A percentile compares a stretch with the other conserved stretches of the same genome.
Evolutionary conservation across 495 filamentous ascomycete genomes (phyloP).

Genomic region (Darksidea phi): DNA sequence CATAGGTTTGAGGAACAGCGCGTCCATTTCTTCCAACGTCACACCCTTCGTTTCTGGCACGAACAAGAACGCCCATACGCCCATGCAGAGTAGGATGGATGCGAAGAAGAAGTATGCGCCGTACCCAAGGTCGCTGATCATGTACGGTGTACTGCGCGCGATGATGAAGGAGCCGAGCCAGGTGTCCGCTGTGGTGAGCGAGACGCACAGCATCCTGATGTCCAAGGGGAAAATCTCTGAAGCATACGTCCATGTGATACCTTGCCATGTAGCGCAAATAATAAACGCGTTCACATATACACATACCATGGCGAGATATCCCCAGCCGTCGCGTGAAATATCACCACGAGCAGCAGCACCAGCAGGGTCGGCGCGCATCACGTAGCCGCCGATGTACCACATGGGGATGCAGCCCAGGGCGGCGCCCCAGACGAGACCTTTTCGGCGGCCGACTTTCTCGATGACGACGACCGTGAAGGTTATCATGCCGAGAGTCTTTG

Average conservation of each 20-base stretch:
- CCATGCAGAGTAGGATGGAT: constrained; percentile 53
- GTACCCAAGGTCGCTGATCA: not conserved
- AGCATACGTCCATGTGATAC: constrained; percentile 34
- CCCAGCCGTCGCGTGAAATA: not conserved
- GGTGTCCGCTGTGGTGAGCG: constrained; percentile 49
- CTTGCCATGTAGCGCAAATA: constrained; percentile 28
- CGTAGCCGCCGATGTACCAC: constrained; percentile 52
- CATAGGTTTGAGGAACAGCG: constrained; percentile 30
- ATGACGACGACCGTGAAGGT: constrained; percentile 56
- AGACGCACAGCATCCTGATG: constrained; percentile 47
- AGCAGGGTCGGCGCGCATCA: constrained; percentile 50
- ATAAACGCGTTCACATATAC: constrained; percentile 35
- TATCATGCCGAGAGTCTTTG: constrained; percentile 56
- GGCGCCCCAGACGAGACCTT: constrained; percentile 55
- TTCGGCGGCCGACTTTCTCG: constrained; percentile 56
- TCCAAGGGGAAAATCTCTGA: constrained; percentile 34
- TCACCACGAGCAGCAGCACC: constrained; percentile 13
- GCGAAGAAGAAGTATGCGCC: constrained; percentile 55
- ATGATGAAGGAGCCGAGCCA: constrained; percentile 61
- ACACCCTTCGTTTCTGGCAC: constrained; percentile 51
- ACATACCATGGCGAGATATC: constrained; percentile 27
- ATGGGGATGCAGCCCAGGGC: constrained; percentile 53
- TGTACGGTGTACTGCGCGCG: constrained; percentile 18
- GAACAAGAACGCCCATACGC: constrained; percentile 55
- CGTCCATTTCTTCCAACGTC: constrained; percentile 44